A percentile compares a stretch with the other conserved stretches of the same genome.
Evolutionary conservation across 2,329 filamentous ascomycete species (phyloP).

Genomic region (Aciculosporium take): DNA sequence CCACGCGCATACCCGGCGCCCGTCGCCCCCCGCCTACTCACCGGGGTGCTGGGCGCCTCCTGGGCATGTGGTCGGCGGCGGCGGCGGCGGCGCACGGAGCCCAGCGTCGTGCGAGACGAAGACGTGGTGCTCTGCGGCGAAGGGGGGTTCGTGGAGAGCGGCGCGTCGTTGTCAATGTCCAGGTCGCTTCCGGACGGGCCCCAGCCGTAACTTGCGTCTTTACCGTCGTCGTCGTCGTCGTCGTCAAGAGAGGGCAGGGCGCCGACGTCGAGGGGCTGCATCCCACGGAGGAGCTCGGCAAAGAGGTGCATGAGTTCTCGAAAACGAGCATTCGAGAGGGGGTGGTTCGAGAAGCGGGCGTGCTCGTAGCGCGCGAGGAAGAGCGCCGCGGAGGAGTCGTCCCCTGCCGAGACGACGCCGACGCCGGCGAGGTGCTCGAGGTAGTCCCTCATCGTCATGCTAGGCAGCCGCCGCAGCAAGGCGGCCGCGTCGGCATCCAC

Average conservation of each 20-base stretch:
- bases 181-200: slow-evolving; percentile 23
- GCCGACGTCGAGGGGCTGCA: slow-evolving; percentile 48
- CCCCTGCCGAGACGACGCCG: slow-evolving; percentile 38
- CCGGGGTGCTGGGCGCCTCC: slow-evolving; percentile 41
- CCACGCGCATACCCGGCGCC: slow-evolving; percentile 11
- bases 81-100: slow-evolving; percentile 14
- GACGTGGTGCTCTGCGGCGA: slow-evolving; percentile 21
- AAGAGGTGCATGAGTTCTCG: slow-evolving; percentile 71
- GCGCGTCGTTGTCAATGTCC: slow-evolving; percentile 30
- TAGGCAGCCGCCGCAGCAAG: slow-evolving; percentile 53
- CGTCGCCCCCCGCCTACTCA: slow-evolving; percentile 22
- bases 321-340: too few species aligned
- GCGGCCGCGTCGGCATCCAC: slow-evolving; percentile 56
- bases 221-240: slow-evolving; percentile 1
- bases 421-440: slow-evolving; percentile 54
- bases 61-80: slow-evolving; percentile 12
- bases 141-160: slow-evolving; percentile 26
- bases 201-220: slow-evolving; percentile 8
- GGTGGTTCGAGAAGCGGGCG: slow-evolving; percentile 64
- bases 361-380: slow-evolving; percentile 72
- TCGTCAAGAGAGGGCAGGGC: slow-evolving; percentile 27
- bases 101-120: slow-evolving; percentile 18
- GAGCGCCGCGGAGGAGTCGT: slow-evolving; percentile 30
- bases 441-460: slow-evolving; percentile 70
- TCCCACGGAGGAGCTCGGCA: slow-evolving; percentile 61